Percentiles rank a stretch among this genome's conserved stretches.
phyloP scores from a whole-genome alignment of 495 filamentous ascomycete genomes.

The Rhypophila decipiens region DNA sequence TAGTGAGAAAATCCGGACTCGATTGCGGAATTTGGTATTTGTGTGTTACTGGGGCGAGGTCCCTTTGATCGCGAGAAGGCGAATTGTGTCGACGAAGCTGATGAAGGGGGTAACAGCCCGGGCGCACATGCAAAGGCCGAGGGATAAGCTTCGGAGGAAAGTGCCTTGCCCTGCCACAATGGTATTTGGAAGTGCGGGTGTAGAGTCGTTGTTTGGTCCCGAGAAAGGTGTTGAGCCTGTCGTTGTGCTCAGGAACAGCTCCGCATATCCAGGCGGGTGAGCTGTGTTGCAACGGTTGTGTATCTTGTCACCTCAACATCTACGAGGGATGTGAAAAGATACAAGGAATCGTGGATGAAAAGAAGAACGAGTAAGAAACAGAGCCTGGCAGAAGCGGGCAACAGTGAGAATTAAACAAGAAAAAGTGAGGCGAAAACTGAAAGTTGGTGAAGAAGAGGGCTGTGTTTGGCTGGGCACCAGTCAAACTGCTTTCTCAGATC shows the following conservation, averaged over 20 bases:
- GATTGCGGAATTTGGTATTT: constrained; percentile 6
- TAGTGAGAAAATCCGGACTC: neutral
- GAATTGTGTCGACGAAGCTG: neutral
- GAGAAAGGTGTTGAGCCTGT: neutral
- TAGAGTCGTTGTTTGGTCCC: no score
- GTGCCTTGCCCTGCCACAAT: constrained; percentile 3
- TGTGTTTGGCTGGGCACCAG: neutral
- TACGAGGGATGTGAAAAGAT: no score
- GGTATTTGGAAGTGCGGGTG: no score
- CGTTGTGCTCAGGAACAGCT: neutral
- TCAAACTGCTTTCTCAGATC: no score
- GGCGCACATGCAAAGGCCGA: neutral
- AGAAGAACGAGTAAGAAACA: neutral
- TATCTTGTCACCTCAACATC: no score
- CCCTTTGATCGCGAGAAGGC: neutral
- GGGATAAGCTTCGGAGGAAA: constrained; percentile 3
- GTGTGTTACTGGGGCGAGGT: neutral
- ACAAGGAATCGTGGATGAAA: no score
- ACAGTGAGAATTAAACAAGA: neutral
- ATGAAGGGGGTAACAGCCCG: neutral
- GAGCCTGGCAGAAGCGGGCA: neutral
- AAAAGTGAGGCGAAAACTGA: neutral
- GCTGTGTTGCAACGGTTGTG: no score
- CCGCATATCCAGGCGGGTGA: no score
- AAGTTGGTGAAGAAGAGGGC: neutral